Evolutionary conservation across 345 rosid genomes (phyloP), one percentile per base, ranked within the genome.

Genomic region (Acer negundo): DNA sequence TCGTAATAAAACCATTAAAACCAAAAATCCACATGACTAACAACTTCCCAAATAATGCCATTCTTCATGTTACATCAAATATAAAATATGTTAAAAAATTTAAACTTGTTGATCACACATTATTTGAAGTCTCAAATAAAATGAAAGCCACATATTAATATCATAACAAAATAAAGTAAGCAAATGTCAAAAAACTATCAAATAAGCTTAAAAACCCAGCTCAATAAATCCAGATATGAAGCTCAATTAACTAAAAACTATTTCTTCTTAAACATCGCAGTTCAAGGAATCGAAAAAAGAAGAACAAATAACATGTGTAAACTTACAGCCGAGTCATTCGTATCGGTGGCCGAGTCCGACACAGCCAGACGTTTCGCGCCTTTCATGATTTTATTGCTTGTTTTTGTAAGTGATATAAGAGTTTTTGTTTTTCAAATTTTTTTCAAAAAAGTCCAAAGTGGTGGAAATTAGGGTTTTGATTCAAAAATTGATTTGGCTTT

Each of bases 271-370:
- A 61, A 11, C 46, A 12, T 28, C 44, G 6, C 47, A 62, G 23
- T 26, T 67, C 46, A 12, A 62, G 51, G 17, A 23, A 19, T 38
- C 20, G 20, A 40, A 22, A 20, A 59, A 2, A 62, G 4, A 59
- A 79, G 26, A 73, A 7, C 15, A 70, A 10, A 76, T 24, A 79
- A 66, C 31, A 51, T 46, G 49, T 10, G 13, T 8, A 35, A 69
- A 82, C 99, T 88, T 84, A 94, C 99, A 19, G 86, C 69, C 38
- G 89, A 75, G 66, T 96, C 95, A 73, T 65, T 80, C 15, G 90
- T 66, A 51, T 84, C 90, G 63, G 83, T 79, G 62, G 72, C 81
- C 59, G 89, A 81, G 67, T 87, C 93, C 72, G 91, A 85, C 22
- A 77, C 74, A 58, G 93, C 92, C 73, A 86, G 79, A 40, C 96